phyloP scores from a whole-genome alignment of 1,284 basidiomycete genomes.

The Cryptococcus sp. region DNA sequence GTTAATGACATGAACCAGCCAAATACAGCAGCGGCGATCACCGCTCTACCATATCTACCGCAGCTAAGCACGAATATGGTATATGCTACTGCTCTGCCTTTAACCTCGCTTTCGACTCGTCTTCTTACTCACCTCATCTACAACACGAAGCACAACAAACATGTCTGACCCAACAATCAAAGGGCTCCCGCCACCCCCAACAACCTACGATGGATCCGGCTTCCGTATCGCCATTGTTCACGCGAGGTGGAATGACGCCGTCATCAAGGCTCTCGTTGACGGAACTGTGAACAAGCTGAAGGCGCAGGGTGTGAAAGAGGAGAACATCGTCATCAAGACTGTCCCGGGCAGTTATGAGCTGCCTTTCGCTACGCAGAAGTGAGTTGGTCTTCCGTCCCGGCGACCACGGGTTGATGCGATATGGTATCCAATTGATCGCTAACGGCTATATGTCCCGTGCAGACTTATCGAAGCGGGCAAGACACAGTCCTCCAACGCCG shows the following conservation, averaged over 20 bases:
- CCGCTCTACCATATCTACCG: neutral
- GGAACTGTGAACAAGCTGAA: conserved; percentile 77
- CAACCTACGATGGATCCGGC: conserved; percentile 71
- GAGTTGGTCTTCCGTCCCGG: conserved; percentile 13
- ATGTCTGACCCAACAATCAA: conserved; percentile 63
- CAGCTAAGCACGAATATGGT: neutral
- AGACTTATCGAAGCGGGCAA: conserved; percentile 52
- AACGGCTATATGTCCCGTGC: neutral
- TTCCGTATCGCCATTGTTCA: conserved; percentile 88
- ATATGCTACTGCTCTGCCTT: neutral
- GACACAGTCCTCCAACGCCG: conserved; percentile 46
- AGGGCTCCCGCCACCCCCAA: conserved; percentile 66
- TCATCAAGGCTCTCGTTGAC: conserved; percentile 79
- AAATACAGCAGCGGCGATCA: neutral
- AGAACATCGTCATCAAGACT: conserved; percentile 85
- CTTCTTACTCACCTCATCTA: neutral
- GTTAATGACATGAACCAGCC: neutral
- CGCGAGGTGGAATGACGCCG: conserved; percentile 84
- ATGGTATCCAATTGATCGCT: neutral
- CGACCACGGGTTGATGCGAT: neutral
- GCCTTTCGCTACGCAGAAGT: conserved; percentile 81
- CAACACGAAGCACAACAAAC: conserved; percentile 6
- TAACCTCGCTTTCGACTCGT: neutral
- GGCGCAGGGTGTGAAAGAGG: conserved; percentile 80
- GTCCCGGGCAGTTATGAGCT: conserved; percentile 94